Evolutionary conservation across 1,284 basidiomycete genomes (phyloP), one percentile per base, ranked within the genome.

Genomic region (Pseudozyma hubeiensis): DNA sequence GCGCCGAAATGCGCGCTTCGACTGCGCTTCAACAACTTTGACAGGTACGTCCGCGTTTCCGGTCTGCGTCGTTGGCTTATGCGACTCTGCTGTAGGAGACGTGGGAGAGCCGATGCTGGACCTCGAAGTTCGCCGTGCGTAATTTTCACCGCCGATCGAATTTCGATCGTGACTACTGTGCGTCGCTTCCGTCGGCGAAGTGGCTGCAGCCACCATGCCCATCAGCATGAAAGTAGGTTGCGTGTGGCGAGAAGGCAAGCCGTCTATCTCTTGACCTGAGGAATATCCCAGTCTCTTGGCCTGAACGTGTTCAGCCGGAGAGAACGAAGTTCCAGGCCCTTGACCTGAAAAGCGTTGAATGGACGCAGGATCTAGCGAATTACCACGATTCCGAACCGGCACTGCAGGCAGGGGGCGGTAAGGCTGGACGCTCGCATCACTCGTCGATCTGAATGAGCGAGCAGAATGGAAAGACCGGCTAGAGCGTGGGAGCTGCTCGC

Each of bases 161-260:
- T 13, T n/a, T 30, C 16, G 49, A 19, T 53, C 64, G 10, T 43
- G 53, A 30, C 58, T 61, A 35, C 45, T 52, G 24, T 51, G 53
- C n/a, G 58, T 53, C 34, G 46, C 50, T 51, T 53, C 35, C 2
- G 58, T 61, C 3, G 58, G 50, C 14, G 64, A 57, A 34, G 43
- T 57, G 4, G 50, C 58, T 24, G 54, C 64, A 8, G 53, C 47
- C 7, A 61, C 64, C 64, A 67, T 61, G 3, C 64, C 58, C 53
- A 49, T 61, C 3, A 44, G 40, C 64, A 62, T 62, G 30, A 62
- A 51, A 6, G 64, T 58, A 35, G 50, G 60, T 14, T 17, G 57
- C 17, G 41, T 14, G 13, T 16, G n/a, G 10, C 17, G 33, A 13
- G 34, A 7, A n/a, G 64, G 57, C 29, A 66, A 30, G 11, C 57